Conservation (phyloP, 2,329 filamentous ascomycete genomes). For the Neofusicoccum sp. region DNA sequence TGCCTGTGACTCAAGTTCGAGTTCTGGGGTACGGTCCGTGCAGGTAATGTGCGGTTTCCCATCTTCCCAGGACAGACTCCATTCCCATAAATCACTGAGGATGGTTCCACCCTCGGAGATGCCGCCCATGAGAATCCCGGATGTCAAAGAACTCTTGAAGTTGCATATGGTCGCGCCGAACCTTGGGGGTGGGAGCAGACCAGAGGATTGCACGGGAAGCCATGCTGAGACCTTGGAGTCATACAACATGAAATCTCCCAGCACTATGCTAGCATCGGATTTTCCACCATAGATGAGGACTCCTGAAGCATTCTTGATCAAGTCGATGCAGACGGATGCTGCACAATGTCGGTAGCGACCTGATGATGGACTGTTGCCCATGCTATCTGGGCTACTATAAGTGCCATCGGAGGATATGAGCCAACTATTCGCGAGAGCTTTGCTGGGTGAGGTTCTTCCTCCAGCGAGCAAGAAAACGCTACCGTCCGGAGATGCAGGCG, state of each 20-base stretch:
- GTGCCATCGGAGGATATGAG: not conserved
- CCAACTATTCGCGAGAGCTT: slow-evolving; percentile 47
- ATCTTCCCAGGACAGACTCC: slow-evolving; percentile 49
- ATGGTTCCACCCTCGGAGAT: slow-evolving; percentile 65
- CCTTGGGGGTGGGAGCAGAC: slow-evolving; percentile 45
- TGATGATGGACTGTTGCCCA: slow-evolving; percentile 29
- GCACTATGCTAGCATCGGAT: slow-evolving; percentile 23
- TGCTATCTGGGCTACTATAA: slow-evolving; percentile 46
- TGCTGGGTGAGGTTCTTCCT: slow-evolving; percentile 73
- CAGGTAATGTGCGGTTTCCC: slow-evolving; percentile 21
- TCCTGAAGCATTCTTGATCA: slow-evolving; percentile 31
- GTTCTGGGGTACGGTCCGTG: not conserved
- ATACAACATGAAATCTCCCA: slow-evolving; percentile 42
- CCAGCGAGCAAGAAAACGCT: slow-evolving; percentile 66
- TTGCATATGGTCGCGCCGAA: slow-evolving; percentile 59
- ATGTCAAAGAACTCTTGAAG: slow-evolving; percentile 34
- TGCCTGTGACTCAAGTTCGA: not conserved
- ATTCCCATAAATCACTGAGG: slow-evolving; percentile 62
- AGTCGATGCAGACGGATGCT: slow-evolving; percentile 45
- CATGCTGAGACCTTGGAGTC: slow-evolving; percentile 50
- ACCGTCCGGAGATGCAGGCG: slow-evolving; percentile 53
- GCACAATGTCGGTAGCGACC: slow-evolving; percentile 74
- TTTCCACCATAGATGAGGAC: slow-evolving; percentile 49
- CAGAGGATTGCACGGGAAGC: slow-evolving; percentile 24
- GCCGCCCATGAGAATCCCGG: slow-evolving; percentile 71